Evolutionary conservation across 169 alveolate genomes (phyloP).

Genomic region (Eimeria falciformis): DNA sequence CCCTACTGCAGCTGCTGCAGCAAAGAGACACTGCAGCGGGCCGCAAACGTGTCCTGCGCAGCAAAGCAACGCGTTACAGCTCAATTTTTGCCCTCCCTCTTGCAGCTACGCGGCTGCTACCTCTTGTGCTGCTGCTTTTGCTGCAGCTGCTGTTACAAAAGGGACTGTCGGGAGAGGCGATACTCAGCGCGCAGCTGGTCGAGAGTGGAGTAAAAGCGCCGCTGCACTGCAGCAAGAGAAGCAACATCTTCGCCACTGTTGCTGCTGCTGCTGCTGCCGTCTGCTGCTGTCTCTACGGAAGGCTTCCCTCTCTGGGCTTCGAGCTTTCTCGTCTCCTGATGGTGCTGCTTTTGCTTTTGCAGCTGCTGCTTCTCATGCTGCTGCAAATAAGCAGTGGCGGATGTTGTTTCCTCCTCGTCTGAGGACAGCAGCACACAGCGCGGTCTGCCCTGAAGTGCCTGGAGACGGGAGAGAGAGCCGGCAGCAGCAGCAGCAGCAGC

Average conservation of each 20-base stretch:
- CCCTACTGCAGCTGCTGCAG: too few relatives aligned
- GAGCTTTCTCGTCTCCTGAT: neutral
- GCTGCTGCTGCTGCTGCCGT: constrained; percentile 24
- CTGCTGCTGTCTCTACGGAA: neutral
- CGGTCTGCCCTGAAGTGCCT: constrained; percentile 1
- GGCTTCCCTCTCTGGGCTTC: neutral
- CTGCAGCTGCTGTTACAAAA: constrained; percentile 35
- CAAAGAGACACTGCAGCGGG: too few relatives aligned
- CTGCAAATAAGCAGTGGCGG: neutral
- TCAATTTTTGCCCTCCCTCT: too few relatives aligned
- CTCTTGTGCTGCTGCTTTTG: constrained; percentile 16
- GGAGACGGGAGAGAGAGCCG: constrained; percentile 19
- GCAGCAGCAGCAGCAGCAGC: constrained; percentile 69
- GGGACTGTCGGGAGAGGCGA: constrained; percentile 46
- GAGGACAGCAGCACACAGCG: constrained; percentile 67
- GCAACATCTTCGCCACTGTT: constrained; percentile 44
- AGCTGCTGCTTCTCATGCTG: constrained; percentile 51
- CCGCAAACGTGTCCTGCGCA: too few relatives aligned
- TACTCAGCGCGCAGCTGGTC: constrained; percentile 15
- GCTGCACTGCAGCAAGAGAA: constrained; percentile 45
- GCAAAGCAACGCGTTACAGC: too few relatives aligned
- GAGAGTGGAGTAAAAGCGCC: constrained; percentile 14
- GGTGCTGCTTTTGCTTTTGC: constrained; percentile 46
- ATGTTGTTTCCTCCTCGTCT: constrained; percentile 18
- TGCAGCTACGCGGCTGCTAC: neutral